Base-by-base conservation (phyloP, 2,329 filamentous ascomycete species). In the Pyrenophora teres region DNA sequence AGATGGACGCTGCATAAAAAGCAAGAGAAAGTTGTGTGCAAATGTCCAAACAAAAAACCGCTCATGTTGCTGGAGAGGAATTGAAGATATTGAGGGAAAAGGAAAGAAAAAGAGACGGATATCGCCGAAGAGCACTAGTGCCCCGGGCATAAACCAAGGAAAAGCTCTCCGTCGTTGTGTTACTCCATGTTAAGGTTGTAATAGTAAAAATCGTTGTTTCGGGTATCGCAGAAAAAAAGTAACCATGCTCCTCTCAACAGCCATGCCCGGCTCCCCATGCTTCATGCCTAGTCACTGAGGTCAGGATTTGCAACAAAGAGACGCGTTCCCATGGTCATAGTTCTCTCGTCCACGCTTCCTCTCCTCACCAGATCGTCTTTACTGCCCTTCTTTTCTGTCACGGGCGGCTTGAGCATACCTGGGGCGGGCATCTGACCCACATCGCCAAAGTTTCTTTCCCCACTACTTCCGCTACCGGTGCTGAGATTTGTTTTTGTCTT, bases 271-370 rank as follows among this genome's bases (percentile, higher is more conserved):
- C 27, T 30, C 27, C 37, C 38, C 32, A 27, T 35, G 27, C 35
- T 57, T 57, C 62, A 78, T 60, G 12, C 38, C 39, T 64, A 80
- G 61, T 80, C 77, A 65, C 77, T 79, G 54, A 77, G 83, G 73
- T 94, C 90, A 15, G 90, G 90, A 74, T 95, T 95, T 64, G 90
- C 90, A 68, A 95, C 92, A 73, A 89, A 94, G 52, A 95, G 81
- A 56, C 90, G 83, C 41, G 84, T 81, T 50, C 76, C 78, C 71
- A 94, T 87, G 1, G 89, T 92, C 74, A 85, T 87, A 4, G 88
- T 89, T 66, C 88, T 81, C 74, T 94, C 90, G 69, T 94, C 90
- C 41, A 95, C 89, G 68, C 90, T 94, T 50, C 90, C 90, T 66
- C 89, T 81, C 62, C 90, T 81, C 64, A 81, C 83, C 48, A 95